phyloP scores from a whole-genome alignment of 129 eudicot genomes.

The Flaveria robusta region DNA sequence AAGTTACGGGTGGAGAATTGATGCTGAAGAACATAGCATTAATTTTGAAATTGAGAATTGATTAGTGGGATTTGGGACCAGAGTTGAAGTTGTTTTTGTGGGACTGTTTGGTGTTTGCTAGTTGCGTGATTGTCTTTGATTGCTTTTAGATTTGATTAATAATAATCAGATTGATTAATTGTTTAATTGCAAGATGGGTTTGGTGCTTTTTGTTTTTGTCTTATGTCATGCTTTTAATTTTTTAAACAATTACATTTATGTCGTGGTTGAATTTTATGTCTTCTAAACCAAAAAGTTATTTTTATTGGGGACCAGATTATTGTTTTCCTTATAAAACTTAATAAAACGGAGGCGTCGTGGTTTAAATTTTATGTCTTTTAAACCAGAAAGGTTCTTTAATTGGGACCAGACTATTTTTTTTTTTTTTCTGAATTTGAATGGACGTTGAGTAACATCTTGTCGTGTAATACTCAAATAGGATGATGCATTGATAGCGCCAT shows the following conservation, averaged over 20 bases:
- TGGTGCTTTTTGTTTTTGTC: slow-evolving; percentile 34
- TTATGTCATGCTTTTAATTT: not conserved
- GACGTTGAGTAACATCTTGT: too few species aligned
- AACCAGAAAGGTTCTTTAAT: too few species aligned
- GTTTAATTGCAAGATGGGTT: too few species aligned
- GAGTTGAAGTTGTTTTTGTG: slow-evolving; percentile 5
- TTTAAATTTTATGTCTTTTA: too few species aligned
- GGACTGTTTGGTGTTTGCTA: slow-evolving; percentile 11
- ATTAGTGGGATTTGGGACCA: slow-evolving; percentile 11
- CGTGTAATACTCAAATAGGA: too few species aligned
- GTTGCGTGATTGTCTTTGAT: slow-evolving; percentile 32
- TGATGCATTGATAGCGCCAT: too few species aligned
- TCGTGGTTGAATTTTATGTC: not conserved
- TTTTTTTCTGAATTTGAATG: too few species aligned
- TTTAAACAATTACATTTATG: not conserved
- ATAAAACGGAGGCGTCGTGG: too few species aligned
- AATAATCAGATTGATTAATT: slow-evolving; percentile 11
- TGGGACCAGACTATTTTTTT: too few species aligned
- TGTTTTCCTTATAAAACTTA: too few species aligned
- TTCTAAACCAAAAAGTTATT: not conserved
- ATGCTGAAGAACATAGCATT: slow-evolving; percentile 5
- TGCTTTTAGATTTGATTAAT: slow-evolving; percentile 26
- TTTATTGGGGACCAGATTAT: not conserved
- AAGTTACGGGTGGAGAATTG: not conserved
- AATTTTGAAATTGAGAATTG: slow-evolving; percentile 9